Evolutionary conservation across 805 yeast genomes (phyloP).

Genomic region (Sporopachydermia quercuum): DNA sequence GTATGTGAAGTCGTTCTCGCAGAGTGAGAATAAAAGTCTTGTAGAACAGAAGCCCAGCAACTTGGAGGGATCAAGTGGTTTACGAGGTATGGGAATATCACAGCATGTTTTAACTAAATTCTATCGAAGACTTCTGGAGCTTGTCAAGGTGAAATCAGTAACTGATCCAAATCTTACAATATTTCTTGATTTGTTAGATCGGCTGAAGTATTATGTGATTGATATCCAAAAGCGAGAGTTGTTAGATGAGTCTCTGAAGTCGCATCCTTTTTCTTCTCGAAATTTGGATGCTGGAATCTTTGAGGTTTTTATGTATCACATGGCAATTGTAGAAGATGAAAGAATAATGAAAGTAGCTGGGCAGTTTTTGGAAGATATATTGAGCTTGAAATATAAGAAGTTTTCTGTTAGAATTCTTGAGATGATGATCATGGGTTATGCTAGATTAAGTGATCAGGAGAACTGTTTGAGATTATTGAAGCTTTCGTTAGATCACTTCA

Average conservation of each 20-base stretch:
- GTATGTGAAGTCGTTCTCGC: neutral
- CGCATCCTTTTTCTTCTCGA: neutral
- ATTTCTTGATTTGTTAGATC: neutral
- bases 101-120: neutral
- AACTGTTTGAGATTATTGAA: neutral
- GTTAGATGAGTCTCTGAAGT: neutral
- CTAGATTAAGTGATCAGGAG: neutral
- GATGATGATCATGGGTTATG: neutral
- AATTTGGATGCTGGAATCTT: neutral
- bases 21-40: neutral
- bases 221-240: neutral
- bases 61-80: no score
- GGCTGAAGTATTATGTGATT: no score
- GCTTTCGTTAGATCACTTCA: neutral
- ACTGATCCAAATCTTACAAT: neutral
- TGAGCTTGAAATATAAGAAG: neutral
- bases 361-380: neutral
- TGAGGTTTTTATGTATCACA: neutral
- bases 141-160: no score
- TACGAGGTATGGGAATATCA: no score
- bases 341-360: neutral
- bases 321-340: neutral
- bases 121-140: neutral
- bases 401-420: neutral
- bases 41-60: neutral